Base-by-base conservation (phyloP, 2,329 filamentous ascomycete species). In the Talaromyces sp. region DNA sequence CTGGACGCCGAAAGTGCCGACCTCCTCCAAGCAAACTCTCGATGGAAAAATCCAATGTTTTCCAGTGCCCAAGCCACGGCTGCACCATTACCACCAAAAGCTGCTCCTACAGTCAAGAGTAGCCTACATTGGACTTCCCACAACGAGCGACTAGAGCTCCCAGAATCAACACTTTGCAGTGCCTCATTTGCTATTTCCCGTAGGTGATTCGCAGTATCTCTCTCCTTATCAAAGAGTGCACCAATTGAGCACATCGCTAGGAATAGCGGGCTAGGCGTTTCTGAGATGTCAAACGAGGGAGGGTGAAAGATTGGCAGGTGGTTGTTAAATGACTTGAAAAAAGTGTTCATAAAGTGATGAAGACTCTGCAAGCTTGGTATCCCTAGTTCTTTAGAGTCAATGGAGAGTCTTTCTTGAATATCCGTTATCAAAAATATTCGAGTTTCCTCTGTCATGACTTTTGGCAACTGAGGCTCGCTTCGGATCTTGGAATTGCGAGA, bases 211-310 rank as follows among this genome's bases (percentile, higher is more conserved):
- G 73, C 71, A 16, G 68, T 66, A 23, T 70, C 71, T 27, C 72
- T 68, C n/a, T 72, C 69, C 8, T 51, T 31, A 18, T 57, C 68
- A 59, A 74, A 75, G 2, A 72, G 63, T 5, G 74, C 73, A 1
- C 74, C 74, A 59, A 76, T 73, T 16, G 72, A 70, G 54, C 73
- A 75, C 51, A 76, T 75, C 2, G 72, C 69, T 5, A 76, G 64
- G 6, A 73, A 57, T 9, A 76, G 61, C 2, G 72, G 70, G 27
- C 69, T 68, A 16, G 72, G 71, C 6, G 66, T 67, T 5, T 59
- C 61, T 16, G 62, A 64, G 14, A 72, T 57, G 30, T 72, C 65
- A 52, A 75, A 65, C 0, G 73, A 71, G 9, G 70, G 68, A 5
- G 74, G 62, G 59, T 76, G 73, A 23, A 76, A 66, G 27, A 76